Conservation (phyloP, 129 eudicot genomes). For the Artemisia tridentata region DNA sequence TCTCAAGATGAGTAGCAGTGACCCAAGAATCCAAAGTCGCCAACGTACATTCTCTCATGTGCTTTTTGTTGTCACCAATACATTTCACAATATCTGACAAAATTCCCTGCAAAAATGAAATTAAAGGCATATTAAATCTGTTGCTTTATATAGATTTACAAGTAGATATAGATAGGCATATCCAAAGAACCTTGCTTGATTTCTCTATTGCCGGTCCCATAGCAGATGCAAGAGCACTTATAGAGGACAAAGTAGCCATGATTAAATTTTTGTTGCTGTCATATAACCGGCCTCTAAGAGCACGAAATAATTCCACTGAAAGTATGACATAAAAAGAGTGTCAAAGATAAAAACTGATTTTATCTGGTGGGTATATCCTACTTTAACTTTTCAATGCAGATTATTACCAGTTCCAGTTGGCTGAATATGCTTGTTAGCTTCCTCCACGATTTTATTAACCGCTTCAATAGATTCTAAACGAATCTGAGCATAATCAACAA, state of each 20-base stretch:
- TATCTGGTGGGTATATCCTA: background rate
- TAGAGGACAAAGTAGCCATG: slow-evolving; percentile 71
- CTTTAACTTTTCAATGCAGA: background rate
- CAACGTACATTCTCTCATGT: slow-evolving; percentile 92
- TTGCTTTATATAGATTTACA: slow-evolving; percentile 4
- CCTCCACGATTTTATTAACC: slow-evolving; percentile 83
- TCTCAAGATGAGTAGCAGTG: slow-evolving; percentile 97
- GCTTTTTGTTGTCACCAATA: slow-evolving; percentile 94
- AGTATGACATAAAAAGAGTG: background rate
- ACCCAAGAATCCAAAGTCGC: slow-evolving; percentile 88
- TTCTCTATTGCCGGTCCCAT: slow-evolving; percentile 96
- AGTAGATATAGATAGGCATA: background rate
- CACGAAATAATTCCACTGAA: slow-evolving; percentile 92
- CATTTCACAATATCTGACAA: slow-evolving; percentile 87
- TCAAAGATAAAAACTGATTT: background rate
- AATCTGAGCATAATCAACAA: slow-evolving; percentile 37
- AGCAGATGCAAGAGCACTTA: slow-evolving; percentile 90
- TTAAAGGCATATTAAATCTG: background rate
- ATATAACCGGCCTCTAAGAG: slow-evolving; percentile 82
- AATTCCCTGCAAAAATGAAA: slow-evolving; percentile 61
- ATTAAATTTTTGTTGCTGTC: slow-evolving; percentile 96
- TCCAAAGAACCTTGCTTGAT: slow-evolving; percentile 74
- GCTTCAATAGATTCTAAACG: slow-evolving; percentile 98
- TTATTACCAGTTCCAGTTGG: slow-evolving; percentile 90
- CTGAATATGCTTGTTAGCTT: slow-evolving; percentile 95